Evolutionary conservation across 2,329 filamentous ascomycete species (phyloP).

Genomic region (Talaromyces sp.): DNA sequence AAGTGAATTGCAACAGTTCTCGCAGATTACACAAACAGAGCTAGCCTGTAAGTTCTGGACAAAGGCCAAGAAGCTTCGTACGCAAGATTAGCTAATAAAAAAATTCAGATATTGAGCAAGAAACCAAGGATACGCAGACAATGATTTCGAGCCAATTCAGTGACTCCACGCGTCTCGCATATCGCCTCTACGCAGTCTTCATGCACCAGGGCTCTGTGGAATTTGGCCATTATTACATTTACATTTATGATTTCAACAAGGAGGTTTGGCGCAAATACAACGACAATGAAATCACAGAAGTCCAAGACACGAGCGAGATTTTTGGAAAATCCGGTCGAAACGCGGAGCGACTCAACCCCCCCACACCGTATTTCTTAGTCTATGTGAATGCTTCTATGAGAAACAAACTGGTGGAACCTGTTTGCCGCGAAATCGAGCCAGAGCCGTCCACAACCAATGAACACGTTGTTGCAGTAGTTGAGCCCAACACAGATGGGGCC

Average conservation of each 20-base stretch:
- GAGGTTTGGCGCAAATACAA: conserved; percentile 91
- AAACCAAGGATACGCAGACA: conserved; percentile 45
- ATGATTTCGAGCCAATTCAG: conserved; percentile 56
- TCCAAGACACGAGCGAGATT: conserved; percentile 59
- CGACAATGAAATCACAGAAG: conserved; percentile 71
- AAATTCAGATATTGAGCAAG: conserved; percentile 29
- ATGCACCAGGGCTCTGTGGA: conserved; percentile 67
- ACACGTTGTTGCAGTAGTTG: not conserved
- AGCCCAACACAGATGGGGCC: conserved; percentile 7
- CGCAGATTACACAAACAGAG: conserved; percentile 40
- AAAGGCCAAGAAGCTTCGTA: not conserved
- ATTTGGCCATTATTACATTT: conserved; percentile 93
- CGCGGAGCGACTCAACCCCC: conserved; percentile 54
- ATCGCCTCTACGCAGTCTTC: conserved; percentile 85
- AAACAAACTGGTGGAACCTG: conserved; percentile 52
- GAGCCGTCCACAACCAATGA: not conserved
- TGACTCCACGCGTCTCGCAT: conserved; percentile 60
- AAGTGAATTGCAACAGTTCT: conserved; percentile 39
- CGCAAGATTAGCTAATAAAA: not conserved
- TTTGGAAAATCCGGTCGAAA: conserved; percentile 56
- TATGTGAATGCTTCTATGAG: conserved; percentile 68
- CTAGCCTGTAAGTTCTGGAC: conserved; percentile 34
- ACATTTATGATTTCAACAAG: conserved; percentile 82
- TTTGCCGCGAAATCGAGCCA: conserved; percentile 41
- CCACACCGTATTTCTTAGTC: conserved; percentile 77